Conservation (phyloP, 305 asterid species). For the Fraxinus baroniana region DNA sequence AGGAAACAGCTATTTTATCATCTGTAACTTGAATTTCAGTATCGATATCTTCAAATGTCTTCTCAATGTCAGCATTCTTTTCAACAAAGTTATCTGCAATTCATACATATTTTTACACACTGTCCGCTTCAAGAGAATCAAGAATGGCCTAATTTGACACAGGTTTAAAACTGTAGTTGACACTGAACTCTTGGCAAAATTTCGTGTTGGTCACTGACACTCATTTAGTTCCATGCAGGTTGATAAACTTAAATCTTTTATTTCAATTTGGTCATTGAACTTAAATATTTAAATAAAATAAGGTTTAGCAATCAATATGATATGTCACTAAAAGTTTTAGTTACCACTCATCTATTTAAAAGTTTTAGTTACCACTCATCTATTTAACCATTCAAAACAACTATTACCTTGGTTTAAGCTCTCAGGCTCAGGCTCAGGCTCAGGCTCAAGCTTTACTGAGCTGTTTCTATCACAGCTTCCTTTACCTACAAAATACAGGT, state of each 20-base stretch:
- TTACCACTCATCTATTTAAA: background rate
- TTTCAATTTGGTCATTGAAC: background rate
- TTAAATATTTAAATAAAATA: background rate
- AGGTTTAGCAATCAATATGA: background rate
- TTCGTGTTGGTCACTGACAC: background rate
- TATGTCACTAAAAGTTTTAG: background rate
- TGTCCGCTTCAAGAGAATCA: background rate
- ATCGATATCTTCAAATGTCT: constrained; percentile 20
- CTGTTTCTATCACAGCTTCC: constrained; percentile 24
- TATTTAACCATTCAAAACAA: constrained; percentile 3
- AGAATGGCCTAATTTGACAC: background rate
- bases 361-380: background rate
- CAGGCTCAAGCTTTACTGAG: constrained; percentile 16
- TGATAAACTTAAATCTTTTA: background rate
- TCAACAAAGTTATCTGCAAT: constrained; percentile 23
- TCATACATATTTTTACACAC: background rate
- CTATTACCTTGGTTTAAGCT: constrained; percentile 20
- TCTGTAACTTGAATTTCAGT: constrained; percentile 6
- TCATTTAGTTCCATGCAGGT: background rate
- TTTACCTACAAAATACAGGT: constrained; percentile 35
- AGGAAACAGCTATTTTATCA: constrained; percentile 4
- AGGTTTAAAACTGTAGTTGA: background rate
- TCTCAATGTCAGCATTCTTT: constrained; percentile 9
- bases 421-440: constrained; percentile 23
- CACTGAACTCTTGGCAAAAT: background rate